These are phyloP conservation scores for Cutaneotrichosporon sp. DNA, from an alignment of 1,284 basidiomycete species.

Conservation along the genomic window DNA sequence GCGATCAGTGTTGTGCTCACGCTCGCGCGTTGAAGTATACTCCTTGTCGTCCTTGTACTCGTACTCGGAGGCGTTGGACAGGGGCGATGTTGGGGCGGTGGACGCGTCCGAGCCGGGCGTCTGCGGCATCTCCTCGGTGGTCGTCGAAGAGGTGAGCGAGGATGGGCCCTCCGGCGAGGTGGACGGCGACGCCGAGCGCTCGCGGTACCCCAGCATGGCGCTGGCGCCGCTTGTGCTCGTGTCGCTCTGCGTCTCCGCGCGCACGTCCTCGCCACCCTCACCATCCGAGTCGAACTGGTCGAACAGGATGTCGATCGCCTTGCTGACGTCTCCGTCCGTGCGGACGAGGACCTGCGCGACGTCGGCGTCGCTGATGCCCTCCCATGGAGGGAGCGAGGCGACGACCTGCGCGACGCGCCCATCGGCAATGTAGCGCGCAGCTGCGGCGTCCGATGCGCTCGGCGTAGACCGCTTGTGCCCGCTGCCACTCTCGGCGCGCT, in stretches of 20 bases:
- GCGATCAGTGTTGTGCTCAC: not conserved
- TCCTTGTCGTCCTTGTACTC: conserved; percentile 6
- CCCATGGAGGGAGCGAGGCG: conserved; percentile 36
- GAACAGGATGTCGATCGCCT: conserved; percentile 44
- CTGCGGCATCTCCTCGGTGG: conserved; percentile 5
- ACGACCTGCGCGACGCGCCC: conserved; percentile 28
- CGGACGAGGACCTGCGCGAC: conserved; percentile 33
- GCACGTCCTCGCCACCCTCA: conserved; percentile 10
- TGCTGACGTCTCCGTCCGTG: conserved; percentile 40
- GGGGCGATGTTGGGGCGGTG: conserved; percentile 19
- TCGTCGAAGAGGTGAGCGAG: not conserved
- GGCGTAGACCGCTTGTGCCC: conserved; percentile 3
- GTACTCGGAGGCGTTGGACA: conserved; percentile 13
- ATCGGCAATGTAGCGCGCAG: conserved; percentile 11
- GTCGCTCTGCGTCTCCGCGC: conserved; percentile 4
- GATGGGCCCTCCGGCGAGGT: not conserved
- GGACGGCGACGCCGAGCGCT: conserved; percentile 10
- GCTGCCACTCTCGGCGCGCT: conserved; percentile 35
- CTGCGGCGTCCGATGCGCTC: not conserved
- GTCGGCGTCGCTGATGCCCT: conserved; percentile 27
- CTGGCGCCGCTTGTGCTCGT: conserved; percentile 1
- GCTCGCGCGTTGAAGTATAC: not conserved
- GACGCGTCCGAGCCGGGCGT: conserved; percentile 10
- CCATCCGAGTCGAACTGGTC: conserved; percentile 36
- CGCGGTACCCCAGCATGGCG: conserved; percentile 15